A percentile compares a stretch with the other conserved stretches of the same genome.
Conservation (phyloP, 148 eudicot genomes). For the Amaranthus palmeri region DNA sequence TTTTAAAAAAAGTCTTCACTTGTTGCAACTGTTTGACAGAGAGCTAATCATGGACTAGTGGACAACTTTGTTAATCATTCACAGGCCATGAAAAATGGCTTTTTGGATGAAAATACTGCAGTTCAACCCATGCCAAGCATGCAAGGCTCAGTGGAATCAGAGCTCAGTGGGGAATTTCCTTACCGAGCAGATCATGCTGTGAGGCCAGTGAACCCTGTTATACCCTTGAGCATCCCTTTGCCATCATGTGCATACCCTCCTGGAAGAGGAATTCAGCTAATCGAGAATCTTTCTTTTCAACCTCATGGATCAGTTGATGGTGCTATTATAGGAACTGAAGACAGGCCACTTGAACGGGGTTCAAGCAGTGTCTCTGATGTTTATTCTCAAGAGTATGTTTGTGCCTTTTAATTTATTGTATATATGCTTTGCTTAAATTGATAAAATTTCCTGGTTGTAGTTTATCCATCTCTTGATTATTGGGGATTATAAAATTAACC, state of each 20-base stretch:
- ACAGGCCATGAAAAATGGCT: slow-evolving; percentile 44
- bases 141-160: slow-evolving; percentile 49
- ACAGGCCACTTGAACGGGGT: slow-evolving; percentile 36
- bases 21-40: slow-evolving; percentile 38
- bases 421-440: neutral
- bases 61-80: slow-evolving; percentile 58
- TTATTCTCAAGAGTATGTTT: slow-evolving; percentile 67
- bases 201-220: slow-evolving; percentile 31
- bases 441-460: neutral
- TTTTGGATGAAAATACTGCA: slow-evolving; percentile 42
- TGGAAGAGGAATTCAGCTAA: slow-evolving; percentile 36
- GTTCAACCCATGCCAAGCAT: slow-evolving; percentile 36
- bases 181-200: slow-evolving; percentile 32
- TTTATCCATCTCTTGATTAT: neutral
- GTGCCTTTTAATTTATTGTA: neutral
- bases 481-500: neutral
- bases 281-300: slow-evolving; percentile 41
- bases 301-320: slow-evolving; percentile 36
- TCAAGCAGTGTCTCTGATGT: slow-evolving; percentile 49
- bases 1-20: neutral
- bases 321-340: slow-evolving; percentile 40
- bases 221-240: slow-evolving; percentile 33
- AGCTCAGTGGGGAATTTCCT: slow-evolving; percentile 38
- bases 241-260: slow-evolving; percentile 36
- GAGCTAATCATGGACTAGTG: slow-evolving; percentile 48